A percentile compares a stretch with the other conserved stretches of the same genome.
These are phyloP conservation scores for Nitzschia palea DNA, from an alignment of 108 stramenopile species.

Conservation along the genomic window DNA sequence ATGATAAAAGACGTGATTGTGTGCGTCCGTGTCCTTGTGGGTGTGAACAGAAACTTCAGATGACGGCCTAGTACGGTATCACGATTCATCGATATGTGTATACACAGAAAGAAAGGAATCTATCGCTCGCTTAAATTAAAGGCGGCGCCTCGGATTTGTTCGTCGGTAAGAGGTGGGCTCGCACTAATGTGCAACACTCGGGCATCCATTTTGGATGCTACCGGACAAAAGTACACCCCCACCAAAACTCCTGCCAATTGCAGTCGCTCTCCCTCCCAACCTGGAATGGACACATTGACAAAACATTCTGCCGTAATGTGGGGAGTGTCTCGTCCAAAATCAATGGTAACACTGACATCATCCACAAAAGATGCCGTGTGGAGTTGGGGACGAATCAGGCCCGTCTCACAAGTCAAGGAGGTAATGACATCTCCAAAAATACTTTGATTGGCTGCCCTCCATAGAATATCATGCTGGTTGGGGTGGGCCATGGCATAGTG, in stretches of 20 bases:
- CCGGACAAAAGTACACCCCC: constrained; percentile 15
- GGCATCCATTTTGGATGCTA: background rate
- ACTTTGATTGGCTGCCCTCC: constrained; percentile 69
- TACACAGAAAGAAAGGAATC: too few species aligned
- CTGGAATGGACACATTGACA: constrained; percentile 7
- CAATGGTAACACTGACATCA: constrained; percentile 18
- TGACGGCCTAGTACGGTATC: too few species aligned
- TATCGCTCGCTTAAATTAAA: background rate
- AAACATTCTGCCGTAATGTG: constrained; percentile 18
- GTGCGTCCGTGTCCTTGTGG: too few species aligned
- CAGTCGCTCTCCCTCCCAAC: background rate
- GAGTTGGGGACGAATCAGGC: constrained; percentile 39
- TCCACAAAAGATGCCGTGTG: constrained; percentile 41
- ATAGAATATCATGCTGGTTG: constrained; percentile 28
- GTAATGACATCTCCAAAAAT: constrained; percentile 70
- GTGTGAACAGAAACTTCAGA: too few species aligned
- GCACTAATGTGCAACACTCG: constrained; percentile 16
- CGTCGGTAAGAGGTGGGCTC: background rate
- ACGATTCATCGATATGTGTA: too few species aligned
- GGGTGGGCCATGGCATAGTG: constrained; percentile 21
- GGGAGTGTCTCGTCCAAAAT: constrained; percentile 9
- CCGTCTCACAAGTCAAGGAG: constrained; percentile 38
- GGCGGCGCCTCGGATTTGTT: background rate
- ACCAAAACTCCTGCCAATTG: constrained; percentile 9
- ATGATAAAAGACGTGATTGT: too few species aligned